Conservation (phyloP, 805 yeast species). For the Metschnikowia corniflorae region DNA sequence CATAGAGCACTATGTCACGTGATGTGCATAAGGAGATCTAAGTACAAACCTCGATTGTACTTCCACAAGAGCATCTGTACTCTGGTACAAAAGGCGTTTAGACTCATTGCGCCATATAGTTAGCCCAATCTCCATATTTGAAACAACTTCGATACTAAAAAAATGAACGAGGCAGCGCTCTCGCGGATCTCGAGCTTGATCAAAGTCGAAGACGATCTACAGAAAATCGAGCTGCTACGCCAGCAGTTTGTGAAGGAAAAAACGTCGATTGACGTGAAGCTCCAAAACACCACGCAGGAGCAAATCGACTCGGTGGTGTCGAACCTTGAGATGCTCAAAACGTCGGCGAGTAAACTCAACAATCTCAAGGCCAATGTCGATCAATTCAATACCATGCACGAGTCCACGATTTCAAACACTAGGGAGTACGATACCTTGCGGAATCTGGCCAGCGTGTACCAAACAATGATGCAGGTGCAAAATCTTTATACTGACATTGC, state of each 20-base stretch:
- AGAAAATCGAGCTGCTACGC: constrained; percentile 48
- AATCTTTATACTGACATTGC: constrained; percentile 60
- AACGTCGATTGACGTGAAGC: constrained; percentile 67
- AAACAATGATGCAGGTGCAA: constrained; percentile 68
- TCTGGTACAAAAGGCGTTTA: no score
- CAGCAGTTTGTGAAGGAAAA: constrained; percentile 66
- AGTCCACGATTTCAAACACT: constrained; percentile 57
- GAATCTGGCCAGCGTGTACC: constrained; percentile 63
- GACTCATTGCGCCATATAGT: no score
- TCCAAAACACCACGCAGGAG: constrained; percentile 64
- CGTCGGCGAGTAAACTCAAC: constrained; percentile 34
- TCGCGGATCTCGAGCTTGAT: constrained; percentile 38
- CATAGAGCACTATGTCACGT: no score
- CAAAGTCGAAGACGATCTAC: constrained; percentile 50
- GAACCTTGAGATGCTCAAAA: constrained; percentile 49
- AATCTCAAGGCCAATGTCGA: constrained; percentile 38
- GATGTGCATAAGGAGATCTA: no score
- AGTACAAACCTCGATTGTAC: no score
- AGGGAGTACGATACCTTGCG: constrained; percentile 66
- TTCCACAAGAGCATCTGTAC: no score
- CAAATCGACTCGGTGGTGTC: constrained; percentile 56
- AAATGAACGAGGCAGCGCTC: constrained; percentile 43
- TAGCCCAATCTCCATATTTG: no score
- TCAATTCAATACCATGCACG: constrained; percentile 48
- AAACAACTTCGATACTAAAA: no score